Evolutionary conservation across 2,329 filamentous ascomycete species (phyloP), one percentile per base, ranked within the genome.

Genomic region (Aspergillus calidoustus): DNA sequence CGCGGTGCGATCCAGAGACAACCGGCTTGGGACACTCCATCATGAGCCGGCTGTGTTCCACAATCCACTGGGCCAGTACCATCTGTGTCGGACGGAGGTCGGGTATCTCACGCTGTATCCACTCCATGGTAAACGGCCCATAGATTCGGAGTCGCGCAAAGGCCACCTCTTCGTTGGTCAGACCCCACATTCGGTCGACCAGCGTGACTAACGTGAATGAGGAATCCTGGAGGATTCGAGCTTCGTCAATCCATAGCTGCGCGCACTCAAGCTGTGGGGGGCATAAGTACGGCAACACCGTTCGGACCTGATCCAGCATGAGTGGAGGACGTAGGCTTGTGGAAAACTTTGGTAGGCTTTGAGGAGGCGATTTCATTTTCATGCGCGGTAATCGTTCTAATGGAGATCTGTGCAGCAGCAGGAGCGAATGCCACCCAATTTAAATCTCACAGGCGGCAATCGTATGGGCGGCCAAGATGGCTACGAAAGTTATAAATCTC

Each of bases 81-180:
- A 49, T 49, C 47, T 49, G 47, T 28, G 22, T 49, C 9, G 22
- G 47, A 49, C 15, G 15, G 9, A 49, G 47, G 22, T 49, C 8
- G 7, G 47, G 47, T 49, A 49, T 49, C 47, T 23, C 47, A 49
- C 23, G 47, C 47, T 49, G 13, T 49, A 49, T 49, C 47, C 47
- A 49, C 2, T 49, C 47, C 47, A 49, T 3, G 47, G 47, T 17
- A 49, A n/a, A 49, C 47, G 25, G 47, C 23, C 47, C 47, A 49
- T 49, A 49, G 23, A 49, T 49, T 30, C 47, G 15, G 23, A 49
- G 47, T 49, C 25, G 25, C 23, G 47, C 47, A 49, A 49, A 49
- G 47, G 47, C 47, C 47, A 49, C 47, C 47, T 49, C 23, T 49
- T 49, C 47, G 25, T 31, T 28, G 47, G 47, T 30, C 47, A 49